phyloP scores from a whole-genome alignment of 1,284 basidiomycete species.

The Cyathus olla region DNA sequence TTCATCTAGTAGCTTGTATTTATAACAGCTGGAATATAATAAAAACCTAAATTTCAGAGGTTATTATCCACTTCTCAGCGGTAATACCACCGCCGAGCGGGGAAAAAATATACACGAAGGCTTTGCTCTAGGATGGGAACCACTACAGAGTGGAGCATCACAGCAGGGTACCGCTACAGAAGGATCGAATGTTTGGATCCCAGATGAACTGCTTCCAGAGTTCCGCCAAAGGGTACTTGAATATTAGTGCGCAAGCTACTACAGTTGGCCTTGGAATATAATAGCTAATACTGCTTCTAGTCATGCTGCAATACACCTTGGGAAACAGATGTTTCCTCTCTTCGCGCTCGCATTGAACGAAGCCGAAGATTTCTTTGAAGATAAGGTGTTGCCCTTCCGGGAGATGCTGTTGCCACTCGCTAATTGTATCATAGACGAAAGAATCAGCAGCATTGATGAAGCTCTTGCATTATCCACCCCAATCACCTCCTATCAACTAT shows the following conservation, averaged over 20 bases:
- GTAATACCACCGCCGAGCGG: slow-evolving; percentile 72
- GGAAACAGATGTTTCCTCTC: slow-evolving; percentile 81
- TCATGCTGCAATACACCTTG: slow-evolving; percentile 50
- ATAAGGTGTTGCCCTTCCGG: no score
- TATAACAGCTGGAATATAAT: slow-evolving; percentile 72
- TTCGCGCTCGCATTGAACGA: slow-evolving; percentile 87
- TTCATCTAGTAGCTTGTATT: not conserved
- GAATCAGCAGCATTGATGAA: slow-evolving; percentile 83
- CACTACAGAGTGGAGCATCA: slow-evolving; percentile 29
- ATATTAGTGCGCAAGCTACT: slow-evolving; percentile 70
- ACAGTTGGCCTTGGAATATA: no score
- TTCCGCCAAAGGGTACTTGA: slow-evolving; percentile 65
- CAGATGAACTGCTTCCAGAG: slow-evolving; percentile 50
- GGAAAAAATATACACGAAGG: slow-evolving; percentile 85
- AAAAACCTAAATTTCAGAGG: slow-evolving; percentile 80
- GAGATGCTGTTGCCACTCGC: no score
- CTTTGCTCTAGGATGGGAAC: slow-evolving; percentile 84
- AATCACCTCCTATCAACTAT: slow-evolving; percentile 71
- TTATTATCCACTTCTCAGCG: slow-evolving; percentile 71
- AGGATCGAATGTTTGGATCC: slow-evolving; percentile 73
- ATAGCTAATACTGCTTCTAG: no score
- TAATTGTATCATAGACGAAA: slow-evolving; percentile 51
- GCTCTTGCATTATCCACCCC: slow-evolving; percentile 82
- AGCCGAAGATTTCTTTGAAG: slow-evolving; percentile 81
- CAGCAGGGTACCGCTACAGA: slow-evolving; percentile 14